phyloP scores from a whole-genome alignment of 2,329 filamentous ascomycete genomes.

The Fusarium torulosum region DNA sequence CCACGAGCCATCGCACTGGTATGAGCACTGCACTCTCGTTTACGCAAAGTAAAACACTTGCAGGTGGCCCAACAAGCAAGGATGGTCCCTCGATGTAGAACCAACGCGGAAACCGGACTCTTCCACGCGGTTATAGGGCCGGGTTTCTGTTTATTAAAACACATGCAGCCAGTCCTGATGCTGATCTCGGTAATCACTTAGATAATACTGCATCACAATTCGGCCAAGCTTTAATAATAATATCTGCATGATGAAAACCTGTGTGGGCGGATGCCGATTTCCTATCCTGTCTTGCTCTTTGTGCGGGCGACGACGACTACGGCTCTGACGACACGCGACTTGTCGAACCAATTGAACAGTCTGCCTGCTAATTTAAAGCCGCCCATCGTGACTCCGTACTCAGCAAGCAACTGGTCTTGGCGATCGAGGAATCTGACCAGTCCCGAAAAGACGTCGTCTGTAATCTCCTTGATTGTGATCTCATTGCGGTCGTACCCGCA shows the following conservation, averaged over 20 bases:
- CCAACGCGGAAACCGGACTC: neutral
- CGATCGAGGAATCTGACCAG: slow-evolving; percentile 59
- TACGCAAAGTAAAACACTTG: neutral
- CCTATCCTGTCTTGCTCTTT: slow-evolving; percentile 38
- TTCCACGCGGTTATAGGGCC: slow-evolving; percentile 27
- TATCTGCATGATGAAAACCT: no score
- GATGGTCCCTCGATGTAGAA: neutral
- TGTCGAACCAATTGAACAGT: slow-evolving; percentile 56
- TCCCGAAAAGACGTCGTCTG: slow-evolving; percentile 64
- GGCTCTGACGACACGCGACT: slow-evolving; percentile 52
- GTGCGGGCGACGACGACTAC: slow-evolving; percentile 52
- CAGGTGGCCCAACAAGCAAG: neutral
- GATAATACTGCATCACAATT: neutral
- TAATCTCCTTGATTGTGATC: slow-evolving; percentile 64
- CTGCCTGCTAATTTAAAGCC: slow-evolving; percentile 54
- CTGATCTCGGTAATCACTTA: slow-evolving; percentile 1
- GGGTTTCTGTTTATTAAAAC: neutral
- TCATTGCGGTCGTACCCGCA: slow-evolving; percentile 60
- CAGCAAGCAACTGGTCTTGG: slow-evolving; percentile 51
- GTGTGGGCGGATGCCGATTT: neutral
- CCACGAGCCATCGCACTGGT: no score
- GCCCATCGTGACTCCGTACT: slow-evolving; percentile 54
- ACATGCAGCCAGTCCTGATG: neutral
- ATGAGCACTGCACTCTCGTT: neutral
- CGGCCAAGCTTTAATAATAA: no score